Evolutionary conservation across 1,139 yeast genomes (phyloP).

Genomic region (Zhuliangozyma blackwelliae): DNA sequence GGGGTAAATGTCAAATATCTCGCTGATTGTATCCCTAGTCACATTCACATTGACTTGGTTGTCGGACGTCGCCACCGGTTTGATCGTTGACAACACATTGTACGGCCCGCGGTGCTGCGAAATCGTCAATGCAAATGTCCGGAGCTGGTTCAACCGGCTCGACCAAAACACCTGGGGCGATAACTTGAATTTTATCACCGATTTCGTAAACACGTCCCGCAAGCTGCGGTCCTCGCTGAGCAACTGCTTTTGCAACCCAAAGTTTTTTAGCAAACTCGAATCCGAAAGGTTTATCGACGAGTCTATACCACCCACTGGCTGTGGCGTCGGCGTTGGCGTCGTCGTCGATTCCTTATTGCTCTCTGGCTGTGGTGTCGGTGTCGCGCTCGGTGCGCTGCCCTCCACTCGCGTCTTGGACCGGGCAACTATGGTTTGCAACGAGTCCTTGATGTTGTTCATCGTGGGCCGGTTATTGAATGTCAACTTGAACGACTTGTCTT

Average conservation of each 20-base stretch:
- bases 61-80: slow-evolving; percentile 87
- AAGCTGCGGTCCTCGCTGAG: slow-evolving; percentile 67
- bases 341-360: slow-evolving; percentile 6
- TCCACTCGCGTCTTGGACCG: slow-evolving; percentile 42
- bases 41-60: slow-evolving; percentile 89
- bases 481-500: slow-evolving; percentile 48
- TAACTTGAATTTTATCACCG: slow-evolving; percentile 75
- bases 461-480: slow-evolving; percentile 68
- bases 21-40: slow-evolving; percentile 84
- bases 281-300: slow-evolving; percentile 31
- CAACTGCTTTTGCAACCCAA: slow-evolving; percentile 72
- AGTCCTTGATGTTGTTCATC: slow-evolving; percentile 69
- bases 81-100: slow-evolving; percentile 87
- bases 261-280: slow-evolving; percentile 54
- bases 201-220: slow-evolving; percentile 76
- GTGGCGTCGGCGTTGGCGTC: slow-evolving; percentile 6
- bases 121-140: slow-evolving; percentile 81
- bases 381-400: slow-evolving; percentile 19
- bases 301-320: slow-evolving; percentile 11
- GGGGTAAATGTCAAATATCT: slow-evolving; percentile 90
- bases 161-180: slow-evolving; percentile 88
- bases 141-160: slow-evolving; percentile 68
- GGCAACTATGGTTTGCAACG: slow-evolving; percentile 68
- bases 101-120: slow-evolving; percentile 91
- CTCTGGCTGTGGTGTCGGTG: slow-evolving; percentile 14